A percentile compares a stretch with the other conserved stretches of the same genome.
These are phyloP conservation scores for Rhododendron williamsianum DNA, from an alignment of 148 eudicot species.

Conservation along the genomic window DNA sequence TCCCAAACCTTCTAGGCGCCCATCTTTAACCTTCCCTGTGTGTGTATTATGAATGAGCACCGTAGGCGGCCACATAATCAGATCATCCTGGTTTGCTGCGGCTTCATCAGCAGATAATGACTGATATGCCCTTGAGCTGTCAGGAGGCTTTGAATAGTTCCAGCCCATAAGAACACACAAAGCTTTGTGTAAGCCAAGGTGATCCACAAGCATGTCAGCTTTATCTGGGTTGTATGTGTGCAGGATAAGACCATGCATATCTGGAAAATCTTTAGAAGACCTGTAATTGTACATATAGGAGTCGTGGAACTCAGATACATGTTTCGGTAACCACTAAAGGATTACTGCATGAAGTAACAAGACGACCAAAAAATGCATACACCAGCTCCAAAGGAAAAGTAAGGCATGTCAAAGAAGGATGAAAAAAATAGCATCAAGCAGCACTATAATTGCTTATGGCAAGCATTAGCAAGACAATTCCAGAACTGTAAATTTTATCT, in stretches of 20 bases:
- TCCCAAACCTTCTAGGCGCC: conserved; percentile 95
- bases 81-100: conserved; percentile 71
- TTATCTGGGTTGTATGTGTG: conserved; percentile 76
- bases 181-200: conserved; percentile 95
- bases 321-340: conserved; percentile 11
- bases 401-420: neutral
- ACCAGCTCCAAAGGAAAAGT: neutral
- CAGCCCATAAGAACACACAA: conserved; percentile 93
- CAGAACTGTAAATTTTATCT: neutral
- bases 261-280: conserved; percentile 81
- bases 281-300: conserved; percentile 69
- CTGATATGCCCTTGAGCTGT: conserved; percentile 73
- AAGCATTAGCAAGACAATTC: neutral
- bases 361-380: neutral
- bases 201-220: conserved; percentile 67
- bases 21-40: conserved; percentile 86
- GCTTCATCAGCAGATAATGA: conserved; percentile 69
- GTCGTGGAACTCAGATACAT: conserved; percentile 32
- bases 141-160: conserved; percentile 79
- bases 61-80: conserved; percentile 88
- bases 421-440: neutral
- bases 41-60: conserved; percentile 80
- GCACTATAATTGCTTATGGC: neutral
- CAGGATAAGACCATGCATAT: conserved; percentile 83
- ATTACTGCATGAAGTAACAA: neutral